Percentiles rank a stretch among this genome's conserved stretches.
These are phyloP conservation scores for Chrysoporthe cubensis DNA, from an alignment of 2,329 filamentous ascomycete species.

Conservation along the genomic window DNA sequence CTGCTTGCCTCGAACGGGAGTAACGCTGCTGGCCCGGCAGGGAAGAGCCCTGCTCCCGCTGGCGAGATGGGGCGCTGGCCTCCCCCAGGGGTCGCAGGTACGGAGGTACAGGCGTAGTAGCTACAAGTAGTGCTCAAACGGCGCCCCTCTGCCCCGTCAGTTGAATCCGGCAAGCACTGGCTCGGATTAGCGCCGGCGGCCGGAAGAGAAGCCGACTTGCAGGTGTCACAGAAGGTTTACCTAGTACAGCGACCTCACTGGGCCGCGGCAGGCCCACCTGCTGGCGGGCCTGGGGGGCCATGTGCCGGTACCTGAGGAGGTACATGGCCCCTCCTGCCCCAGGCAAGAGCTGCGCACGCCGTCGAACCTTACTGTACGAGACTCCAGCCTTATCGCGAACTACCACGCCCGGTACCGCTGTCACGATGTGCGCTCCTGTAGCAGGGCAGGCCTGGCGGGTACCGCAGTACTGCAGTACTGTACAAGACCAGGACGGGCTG, in stretches of 20 bases:
- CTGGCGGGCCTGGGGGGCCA: neutral
- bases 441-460: no score
- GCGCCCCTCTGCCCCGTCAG: conserved; percentile 11
- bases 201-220: conserved; percentile 25
- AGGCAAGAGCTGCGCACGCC: no score
- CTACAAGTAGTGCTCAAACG: conserved; percentile 7
- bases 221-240: conserved; percentile 7
- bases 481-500: neutral
- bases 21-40: neutral
- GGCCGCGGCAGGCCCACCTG: neutral
- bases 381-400: conserved; percentile 16
- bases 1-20: neutral
- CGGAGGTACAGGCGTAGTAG: neutral
- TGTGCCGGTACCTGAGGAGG: conserved; percentile 1
- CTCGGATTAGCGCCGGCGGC: conserved; percentile 22
- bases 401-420: neutral
- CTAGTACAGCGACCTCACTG: neutral
- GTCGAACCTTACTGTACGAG: no score
- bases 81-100: neutral
- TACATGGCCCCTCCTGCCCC: neutral
- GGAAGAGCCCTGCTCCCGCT: conserved; percentile 24
- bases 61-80: neutral
- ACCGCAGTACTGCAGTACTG: neutral
- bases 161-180: conserved; percentile 2
- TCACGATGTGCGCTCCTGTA: neutral